Evolutionary conservation across 352 stramenopile genomes (phyloP).

Genomic region (Phytophthora pinifolia): DNA sequence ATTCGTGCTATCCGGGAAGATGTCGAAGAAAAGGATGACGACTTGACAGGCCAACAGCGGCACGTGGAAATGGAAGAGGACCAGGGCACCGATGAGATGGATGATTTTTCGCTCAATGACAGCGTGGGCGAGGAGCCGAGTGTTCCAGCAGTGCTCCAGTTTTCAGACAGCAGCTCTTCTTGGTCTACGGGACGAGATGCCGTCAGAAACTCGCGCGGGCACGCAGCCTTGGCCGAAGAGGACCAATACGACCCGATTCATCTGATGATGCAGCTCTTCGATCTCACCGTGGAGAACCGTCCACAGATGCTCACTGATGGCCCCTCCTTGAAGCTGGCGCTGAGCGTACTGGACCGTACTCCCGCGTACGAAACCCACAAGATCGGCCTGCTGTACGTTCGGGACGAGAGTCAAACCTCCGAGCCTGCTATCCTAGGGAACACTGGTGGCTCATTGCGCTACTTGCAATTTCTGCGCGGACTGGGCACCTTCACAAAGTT

Average conservation of each 20-base stretch:
- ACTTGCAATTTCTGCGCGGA: constrained; percentile 69
- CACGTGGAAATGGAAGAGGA: constrained; percentile 4
- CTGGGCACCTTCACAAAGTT: constrained; percentile 73
- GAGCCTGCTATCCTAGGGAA: constrained; percentile 76
- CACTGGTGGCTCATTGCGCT: constrained; percentile 70
- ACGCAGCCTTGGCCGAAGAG: not conserved
- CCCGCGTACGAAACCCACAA: constrained; percentile 87
- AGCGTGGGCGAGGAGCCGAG: constrained; percentile 1
- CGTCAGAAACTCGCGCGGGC: not conserved
- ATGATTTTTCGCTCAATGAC: constrained; percentile 33
- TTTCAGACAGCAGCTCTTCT: constrained; percentile 6
- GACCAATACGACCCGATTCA: constrained; percentile 57
- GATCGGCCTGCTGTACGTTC: constrained; percentile 79
- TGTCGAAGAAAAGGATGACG: constrained; percentile 25
- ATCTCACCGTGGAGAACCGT: constrained; percentile 52
- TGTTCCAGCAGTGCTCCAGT: constrained; percentile 6
- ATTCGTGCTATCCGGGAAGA: constrained; percentile 33
- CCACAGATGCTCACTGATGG: constrained; percentile 67
- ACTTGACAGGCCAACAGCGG: constrained; percentile 2
- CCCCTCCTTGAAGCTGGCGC: constrained; percentile 48
- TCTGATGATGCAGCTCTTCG: constrained; percentile 86
- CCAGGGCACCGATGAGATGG: constrained; percentile 17
- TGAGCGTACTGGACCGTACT: constrained; percentile 81
- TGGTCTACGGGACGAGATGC: not conserved
- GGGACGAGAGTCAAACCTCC: constrained; percentile 47